Conservation (phyloP, 345 rosid species). For the Eucalyptus polyanthemos region DNA sequence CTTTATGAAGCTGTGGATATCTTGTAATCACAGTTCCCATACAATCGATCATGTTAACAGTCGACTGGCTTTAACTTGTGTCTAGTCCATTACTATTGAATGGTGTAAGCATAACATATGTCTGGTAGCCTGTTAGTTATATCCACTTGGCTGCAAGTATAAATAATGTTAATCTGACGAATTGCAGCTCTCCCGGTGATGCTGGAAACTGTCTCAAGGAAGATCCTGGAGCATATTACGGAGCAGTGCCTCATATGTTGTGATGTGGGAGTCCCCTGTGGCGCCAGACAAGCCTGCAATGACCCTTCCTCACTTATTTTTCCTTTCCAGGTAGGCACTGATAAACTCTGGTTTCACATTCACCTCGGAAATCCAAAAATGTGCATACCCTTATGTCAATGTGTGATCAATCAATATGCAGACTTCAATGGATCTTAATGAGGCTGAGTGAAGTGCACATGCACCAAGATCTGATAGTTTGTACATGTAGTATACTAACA, state of each 20-base stretch:
- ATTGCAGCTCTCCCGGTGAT: slow-evolving; percentile 73
- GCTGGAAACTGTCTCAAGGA: slow-evolving; percentile 66
- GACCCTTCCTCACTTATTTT: slow-evolving; percentile 92
- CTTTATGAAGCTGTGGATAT: not conserved
- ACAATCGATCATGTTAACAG: not conserved
- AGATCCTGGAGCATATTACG: slow-evolving; percentile 78
- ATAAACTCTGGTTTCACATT: not conserved
- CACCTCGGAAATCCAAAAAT: not conserved
- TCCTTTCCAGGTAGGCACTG: slow-evolving; percentile 74
- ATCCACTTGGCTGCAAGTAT: not conserved
- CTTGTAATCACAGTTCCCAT: not conserved
- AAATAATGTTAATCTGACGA: not conserved
- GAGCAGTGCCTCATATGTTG: slow-evolving; percentile 90
- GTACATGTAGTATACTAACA: not conserved
- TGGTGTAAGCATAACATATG: not conserved
- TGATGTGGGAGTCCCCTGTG: slow-evolving; percentile 86
- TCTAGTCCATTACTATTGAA: not conserved
- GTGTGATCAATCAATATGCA: not conserved
- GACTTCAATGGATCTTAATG: not conserved
- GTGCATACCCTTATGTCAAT: not conserved
- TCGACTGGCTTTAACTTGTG: not conserved
- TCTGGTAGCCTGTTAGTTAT: not conserved
- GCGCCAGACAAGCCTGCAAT: slow-evolving; percentile 75
- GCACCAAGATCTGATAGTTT: not conserved
- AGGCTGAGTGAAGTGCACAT: not conserved